Evolutionary conservation across 768 basidiomycete species (phyloP).

Genomic region (Trametes elegans): DNA sequence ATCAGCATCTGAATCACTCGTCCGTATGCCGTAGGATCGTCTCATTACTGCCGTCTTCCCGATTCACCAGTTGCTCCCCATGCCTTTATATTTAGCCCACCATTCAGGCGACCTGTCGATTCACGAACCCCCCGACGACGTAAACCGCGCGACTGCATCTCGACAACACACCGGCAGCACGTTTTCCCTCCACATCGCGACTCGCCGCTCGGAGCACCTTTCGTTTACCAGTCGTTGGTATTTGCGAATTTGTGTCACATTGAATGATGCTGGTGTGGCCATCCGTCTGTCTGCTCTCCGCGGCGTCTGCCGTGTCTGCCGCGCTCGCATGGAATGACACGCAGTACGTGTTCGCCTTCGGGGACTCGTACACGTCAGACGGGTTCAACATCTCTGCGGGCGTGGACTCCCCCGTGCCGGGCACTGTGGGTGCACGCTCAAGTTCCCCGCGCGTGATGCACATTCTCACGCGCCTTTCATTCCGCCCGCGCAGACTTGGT

Average conservation of each 20-base stretch:
- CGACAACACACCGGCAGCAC: no score
- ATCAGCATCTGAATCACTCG: no score
- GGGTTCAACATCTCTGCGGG: slow-evolving; percentile 61
- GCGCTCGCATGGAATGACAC: slow-evolving; percentile 49
- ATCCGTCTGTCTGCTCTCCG: slow-evolving; percentile 2
- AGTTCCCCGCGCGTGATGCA: background rate
- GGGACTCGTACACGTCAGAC: slow-evolving; percentile 60
- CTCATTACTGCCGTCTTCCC: no score
- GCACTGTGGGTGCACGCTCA: slow-evolving; percentile 40
- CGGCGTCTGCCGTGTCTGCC: slow-evolving; percentile 16
- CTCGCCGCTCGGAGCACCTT: background rate
- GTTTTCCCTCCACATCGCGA: background rate
- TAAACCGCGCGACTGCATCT: no score
- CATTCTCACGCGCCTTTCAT: slow-evolving; percentile 10
- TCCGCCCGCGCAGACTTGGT: slow-evolving; percentile 43
- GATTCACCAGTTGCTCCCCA: no score
- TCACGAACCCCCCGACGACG: no score
- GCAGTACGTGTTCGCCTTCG: slow-evolving; percentile 57
- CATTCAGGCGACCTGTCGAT: no score
- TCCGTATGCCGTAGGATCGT: no score
- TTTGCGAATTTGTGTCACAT: background rate
- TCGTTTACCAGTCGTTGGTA: background rate
- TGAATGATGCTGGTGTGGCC: slow-evolving; percentile 12
- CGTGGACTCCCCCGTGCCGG: slow-evolving; percentile 48
- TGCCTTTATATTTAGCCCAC: no score